These are phyloP conservation scores for Tylopilus subfusipes DNA, from an alignment of 768 basidiomycete species.

Conservation along the genomic window DNA sequence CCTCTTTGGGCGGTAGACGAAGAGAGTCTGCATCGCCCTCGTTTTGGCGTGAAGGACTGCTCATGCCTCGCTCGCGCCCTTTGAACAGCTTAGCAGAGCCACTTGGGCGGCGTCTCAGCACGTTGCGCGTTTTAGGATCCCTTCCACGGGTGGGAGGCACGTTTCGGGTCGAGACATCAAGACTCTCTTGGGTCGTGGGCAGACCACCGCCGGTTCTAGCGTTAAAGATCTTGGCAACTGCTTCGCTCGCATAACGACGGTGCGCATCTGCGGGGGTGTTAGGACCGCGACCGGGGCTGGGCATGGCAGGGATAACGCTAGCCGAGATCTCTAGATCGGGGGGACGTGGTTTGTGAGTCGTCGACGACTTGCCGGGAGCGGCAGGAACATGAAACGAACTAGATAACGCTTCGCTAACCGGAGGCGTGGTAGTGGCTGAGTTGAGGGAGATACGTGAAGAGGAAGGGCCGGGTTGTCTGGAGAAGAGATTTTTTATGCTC, in stretches of 20 bases:
- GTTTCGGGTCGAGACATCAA: conserved; percentile 8
- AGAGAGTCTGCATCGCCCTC: background rate
- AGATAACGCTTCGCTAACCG: conserved; percentile 9
- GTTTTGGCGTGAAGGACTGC: background rate
- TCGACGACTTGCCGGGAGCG: conserved; percentile 10
- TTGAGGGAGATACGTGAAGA: conserved; percentile 22
- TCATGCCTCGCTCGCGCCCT: conserved; percentile 13
- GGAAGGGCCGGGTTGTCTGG: conserved; percentile 29
- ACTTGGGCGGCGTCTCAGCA: conserved; percentile 32
- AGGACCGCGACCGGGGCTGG: background rate
- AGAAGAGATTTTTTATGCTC: conserved; percentile 37
- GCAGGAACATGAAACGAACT: conserved; percentile 10
- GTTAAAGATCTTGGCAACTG: conserved; percentile 2
- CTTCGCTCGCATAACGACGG: conserved; percentile 21
- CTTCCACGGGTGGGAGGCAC: background rate
- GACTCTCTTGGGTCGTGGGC: conserved; percentile 13
- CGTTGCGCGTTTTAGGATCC: conserved; percentile 27
- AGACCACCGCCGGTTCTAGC: background rate
- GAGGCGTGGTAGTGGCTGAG: conserved; percentile 7
- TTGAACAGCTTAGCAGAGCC: conserved; percentile 22
- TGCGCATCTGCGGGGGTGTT: conserved; percentile 11
- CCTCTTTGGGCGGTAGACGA: background rate
- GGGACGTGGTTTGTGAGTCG: conserved; percentile 20
- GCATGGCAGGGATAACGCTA: conserved; percentile 1
- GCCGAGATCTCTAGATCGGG: conserved; percentile 24